Evolutionary conservation across 1,284 basidiomycete species (phyloP).

Genomic region (Cryptococcus maquisensis): DNA sequence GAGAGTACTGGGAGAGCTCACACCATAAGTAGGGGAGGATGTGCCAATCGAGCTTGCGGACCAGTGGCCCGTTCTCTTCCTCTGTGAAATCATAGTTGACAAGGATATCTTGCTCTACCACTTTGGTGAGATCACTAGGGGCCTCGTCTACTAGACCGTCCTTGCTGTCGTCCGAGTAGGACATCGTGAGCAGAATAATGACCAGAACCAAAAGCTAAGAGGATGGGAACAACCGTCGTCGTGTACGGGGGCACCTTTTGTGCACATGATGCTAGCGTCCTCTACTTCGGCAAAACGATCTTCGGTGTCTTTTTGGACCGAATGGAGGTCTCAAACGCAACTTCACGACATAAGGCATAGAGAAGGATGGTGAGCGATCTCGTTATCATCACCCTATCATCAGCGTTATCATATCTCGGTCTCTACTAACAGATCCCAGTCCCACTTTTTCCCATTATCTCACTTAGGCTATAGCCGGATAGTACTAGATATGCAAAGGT

Average conservation of each 20-base stretch:
- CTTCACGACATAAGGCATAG: neutral
- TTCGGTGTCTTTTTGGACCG: neutral
- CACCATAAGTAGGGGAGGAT: constrained; percentile 25
- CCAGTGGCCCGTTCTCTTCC: constrained; percentile 13
- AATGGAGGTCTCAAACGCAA: neutral
- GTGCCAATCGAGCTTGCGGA: constrained; percentile 22
- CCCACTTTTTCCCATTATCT: too few species aligned
- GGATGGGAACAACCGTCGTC: neutral
- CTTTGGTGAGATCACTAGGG: neutral
- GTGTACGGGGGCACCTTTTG: neutral
- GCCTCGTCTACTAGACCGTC: neutral
- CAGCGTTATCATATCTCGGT: too few species aligned
- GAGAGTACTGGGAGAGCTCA: neutral
- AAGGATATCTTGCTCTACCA: constrained; percentile 13
- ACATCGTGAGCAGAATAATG: neutral
- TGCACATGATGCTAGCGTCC: neutral
- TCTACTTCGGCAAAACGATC: neutral
- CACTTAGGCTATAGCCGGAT: too few species aligned
- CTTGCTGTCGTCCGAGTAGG: neutral
- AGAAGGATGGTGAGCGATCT: too few species aligned
- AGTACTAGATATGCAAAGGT: too few species aligned
- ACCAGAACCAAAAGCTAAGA: neutral
- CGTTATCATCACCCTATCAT: too few species aligned
- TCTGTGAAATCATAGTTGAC: constrained; percentile 15
- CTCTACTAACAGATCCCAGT: too few species aligned